These are phyloP conservation scores for Cladosporium sp. DNA, from an alignment of 2,329 filamentous ascomycete genomes.

Conservation along the genomic window DNA sequence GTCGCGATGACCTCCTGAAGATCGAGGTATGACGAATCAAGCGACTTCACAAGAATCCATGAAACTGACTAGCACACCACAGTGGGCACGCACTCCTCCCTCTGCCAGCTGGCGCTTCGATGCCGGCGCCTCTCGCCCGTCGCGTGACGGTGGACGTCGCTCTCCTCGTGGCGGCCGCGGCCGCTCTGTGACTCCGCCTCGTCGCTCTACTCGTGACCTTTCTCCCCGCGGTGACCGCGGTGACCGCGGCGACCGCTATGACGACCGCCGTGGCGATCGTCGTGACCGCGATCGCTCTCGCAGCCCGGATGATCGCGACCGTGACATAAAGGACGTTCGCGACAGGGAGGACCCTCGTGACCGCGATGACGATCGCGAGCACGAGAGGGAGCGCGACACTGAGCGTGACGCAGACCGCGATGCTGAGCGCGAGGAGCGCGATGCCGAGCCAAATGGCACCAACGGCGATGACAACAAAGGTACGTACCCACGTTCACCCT, in stretches of 20 bases:
- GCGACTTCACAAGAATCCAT: not conserved
- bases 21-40: constrained; percentile 67
- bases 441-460: constrained; percentile 23
- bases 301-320: constrained; percentile 61
- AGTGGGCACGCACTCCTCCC: constrained; percentile 98
- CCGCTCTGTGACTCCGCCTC: constrained; percentile 42
- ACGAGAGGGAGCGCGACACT: constrained; percentile 42
- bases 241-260: constrained; percentile 60
- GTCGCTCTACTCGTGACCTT: constrained; percentile 10
- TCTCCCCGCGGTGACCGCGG: constrained; percentile 56
- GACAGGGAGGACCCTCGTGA: constrained; percentile 42
- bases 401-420: constrained; percentile 62
- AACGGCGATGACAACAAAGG: constrained; percentile 92
- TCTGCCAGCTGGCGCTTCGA: constrained; percentile 99
- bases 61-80: constrained; percentile 24
- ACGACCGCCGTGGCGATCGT: constrained; percentile 60
- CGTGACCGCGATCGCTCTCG: constrained; percentile 73
- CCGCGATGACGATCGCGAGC: constrained; percentile 50
- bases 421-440: constrained; percentile 38
- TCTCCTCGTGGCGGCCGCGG: constrained; percentile 51
- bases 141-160: constrained; percentile 57
- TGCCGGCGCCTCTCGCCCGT: constrained; percentile 74
- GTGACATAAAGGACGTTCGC: constrained; percentile 65
- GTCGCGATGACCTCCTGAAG: constrained; percentile 91
- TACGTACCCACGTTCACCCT: constrained; percentile 37